Evolutionary conservation across 2,329 filamentous ascomycete genomes (phyloP).

Genomic region (Scleromitrula shiraiana): DNA sequence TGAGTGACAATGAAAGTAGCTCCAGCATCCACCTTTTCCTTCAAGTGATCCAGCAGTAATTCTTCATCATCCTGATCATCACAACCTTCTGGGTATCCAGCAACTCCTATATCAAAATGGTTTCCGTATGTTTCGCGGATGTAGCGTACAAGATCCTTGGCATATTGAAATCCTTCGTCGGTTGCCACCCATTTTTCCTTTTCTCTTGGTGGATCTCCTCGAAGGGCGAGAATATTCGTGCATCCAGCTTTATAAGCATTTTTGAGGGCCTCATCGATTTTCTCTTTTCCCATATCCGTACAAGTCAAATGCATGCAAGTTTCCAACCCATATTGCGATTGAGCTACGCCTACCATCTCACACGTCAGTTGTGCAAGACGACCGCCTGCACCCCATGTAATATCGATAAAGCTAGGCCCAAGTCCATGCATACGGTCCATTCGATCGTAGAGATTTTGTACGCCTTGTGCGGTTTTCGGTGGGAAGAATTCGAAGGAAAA

Average conservation of each 20-base stretch:
- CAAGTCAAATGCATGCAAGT: conserved; percentile 99
- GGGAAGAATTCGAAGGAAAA: conserved; percentile 99
- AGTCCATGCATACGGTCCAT: conserved; percentile 98
- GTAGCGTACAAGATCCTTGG: conserved; percentile 73
- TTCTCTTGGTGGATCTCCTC: conserved; percentile 89
- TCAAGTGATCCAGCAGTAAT: conserved; percentile 78
- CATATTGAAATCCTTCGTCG: conserved; percentile 83
- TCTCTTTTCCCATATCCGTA: conserved; percentile 92
- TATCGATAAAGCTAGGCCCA: conserved; percentile 92
- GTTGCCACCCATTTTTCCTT: conserved; percentile 88
- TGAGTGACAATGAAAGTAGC: conserved; percentile 93
- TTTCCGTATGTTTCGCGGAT: conserved; percentile 72
- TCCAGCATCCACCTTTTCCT: conserved; percentile 94
- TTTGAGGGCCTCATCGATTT: conserved; percentile 80
- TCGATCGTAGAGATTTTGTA: conserved; percentile 97
- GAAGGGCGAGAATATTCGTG: conserved; percentile 90
- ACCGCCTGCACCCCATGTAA: conserved; percentile 96
- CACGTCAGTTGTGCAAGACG: conserved; percentile 85
- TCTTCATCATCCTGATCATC: conserved; percentile 90
- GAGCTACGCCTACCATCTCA: conserved; percentile 95
- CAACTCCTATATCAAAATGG: conserved; percentile 96
- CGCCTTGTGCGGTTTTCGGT: conserved; percentile 92
- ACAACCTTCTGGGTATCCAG: conserved; percentile 90
- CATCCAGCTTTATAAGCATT: conserved; percentile 91
- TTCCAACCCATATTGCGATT: conserved; percentile 91